phyloP scores from a whole-genome alignment of 2,329 filamentous ascomycete genomes.

The Gaeumannomyces sp. region DNA sequence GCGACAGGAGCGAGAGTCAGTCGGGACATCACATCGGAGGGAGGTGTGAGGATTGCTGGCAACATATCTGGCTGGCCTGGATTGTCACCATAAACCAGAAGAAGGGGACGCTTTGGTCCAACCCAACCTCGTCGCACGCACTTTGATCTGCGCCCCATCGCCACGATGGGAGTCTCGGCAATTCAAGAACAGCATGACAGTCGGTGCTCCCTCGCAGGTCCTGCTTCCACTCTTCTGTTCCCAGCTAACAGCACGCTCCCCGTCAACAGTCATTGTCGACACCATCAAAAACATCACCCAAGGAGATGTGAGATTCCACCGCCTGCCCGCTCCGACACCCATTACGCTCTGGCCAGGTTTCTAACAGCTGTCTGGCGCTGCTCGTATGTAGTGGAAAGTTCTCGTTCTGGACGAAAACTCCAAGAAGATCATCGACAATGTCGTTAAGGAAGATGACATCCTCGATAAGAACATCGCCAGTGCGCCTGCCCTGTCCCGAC shows the following conservation, averaged over 20 bases:
- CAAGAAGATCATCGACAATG: constrained; percentile 82
- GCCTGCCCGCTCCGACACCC: constrained; percentile 1
- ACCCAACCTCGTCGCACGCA: constrained; percentile 4
- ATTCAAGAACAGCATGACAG: constrained; percentile 78
- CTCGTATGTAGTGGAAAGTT: constrained; percentile 76
- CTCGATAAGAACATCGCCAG: constrained; percentile 95
- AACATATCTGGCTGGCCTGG: background rate
- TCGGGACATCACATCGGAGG: background rate
- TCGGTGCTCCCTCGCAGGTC: constrained; percentile 31
- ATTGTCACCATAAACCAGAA: background rate
- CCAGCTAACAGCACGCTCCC: background rate
- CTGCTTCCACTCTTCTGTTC: background rate
- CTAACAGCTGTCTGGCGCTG: background rate
- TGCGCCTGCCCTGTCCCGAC: constrained; percentile 37
- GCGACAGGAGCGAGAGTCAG: background rate
- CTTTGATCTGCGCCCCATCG: constrained; percentile 18
- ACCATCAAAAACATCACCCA: constrained; percentile 72
- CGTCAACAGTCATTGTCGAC: constrained; percentile 58
- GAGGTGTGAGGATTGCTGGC: background rate
- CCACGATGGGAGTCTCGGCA: constrained; percentile 75
- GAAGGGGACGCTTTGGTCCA: background rate
- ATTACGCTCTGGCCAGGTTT: background rate
- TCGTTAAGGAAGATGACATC: constrained; percentile 91
- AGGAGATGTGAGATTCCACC: constrained; percentile 60
- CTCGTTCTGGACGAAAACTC: constrained; percentile 81